Conservation (phyloP, 2,329 filamentous ascomycete genomes). For the Thermoascus crustaceus region DNA sequence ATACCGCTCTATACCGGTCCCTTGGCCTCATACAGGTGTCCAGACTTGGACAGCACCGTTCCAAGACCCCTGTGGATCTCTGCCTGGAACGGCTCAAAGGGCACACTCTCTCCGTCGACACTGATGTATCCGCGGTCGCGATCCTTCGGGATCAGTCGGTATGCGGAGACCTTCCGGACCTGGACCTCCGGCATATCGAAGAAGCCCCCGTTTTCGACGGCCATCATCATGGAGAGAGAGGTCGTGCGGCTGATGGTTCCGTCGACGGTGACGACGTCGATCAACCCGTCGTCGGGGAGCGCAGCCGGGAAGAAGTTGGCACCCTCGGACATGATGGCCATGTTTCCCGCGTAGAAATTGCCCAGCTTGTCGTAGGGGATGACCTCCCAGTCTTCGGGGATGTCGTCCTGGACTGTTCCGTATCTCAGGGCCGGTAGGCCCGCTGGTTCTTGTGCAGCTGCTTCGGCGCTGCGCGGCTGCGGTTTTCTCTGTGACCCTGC, state of each 20-base stretch:
- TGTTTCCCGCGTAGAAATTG: slow-evolving; percentile 92
- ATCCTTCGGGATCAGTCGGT: slow-evolving; percentile 69
- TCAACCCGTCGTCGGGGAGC: slow-evolving; percentile 71
- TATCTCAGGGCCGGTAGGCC: slow-evolving; percentile 67
- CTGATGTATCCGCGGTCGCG: slow-evolving; percentile 75
- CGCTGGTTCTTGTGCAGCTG: slow-evolving; percentile 35
- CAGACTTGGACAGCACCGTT: slow-evolving; percentile 71
- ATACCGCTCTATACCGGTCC: slow-evolving; percentile 17
- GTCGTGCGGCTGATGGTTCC: slow-evolving; percentile 62
- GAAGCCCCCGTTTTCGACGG: slow-evolving; percentile 64
- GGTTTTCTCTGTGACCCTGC: slow-evolving; percentile 33
- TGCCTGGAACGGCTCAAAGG: slow-evolving; percentile 83
- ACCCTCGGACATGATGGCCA: slow-evolving; percentile 83
- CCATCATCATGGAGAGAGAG: slow-evolving; percentile 60
- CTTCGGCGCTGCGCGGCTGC: slow-evolving; percentile 14
- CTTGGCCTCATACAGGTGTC: slow-evolving; percentile 59
- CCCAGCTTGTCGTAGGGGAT: slow-evolving; percentile 69
- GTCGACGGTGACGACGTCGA: slow-evolving; percentile 76
- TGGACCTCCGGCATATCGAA: slow-evolving; percentile 71
- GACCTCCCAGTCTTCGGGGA: slow-evolving; percentile 71
- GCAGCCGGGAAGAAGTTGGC: slow-evolving; percentile 76
- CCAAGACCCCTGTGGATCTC: slow-evolving; percentile 79
- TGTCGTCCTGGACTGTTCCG: slow-evolving; percentile 67
- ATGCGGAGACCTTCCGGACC: slow-evolving; percentile 81
- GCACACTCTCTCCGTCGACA: slow-evolving; percentile 82